Percentiles rank a stretch among this genome's conserved stretches.
Evolutionary conservation across 306 rosid genomes (phyloP).

Genomic region (Psophocarpus tetragonolobus): DNA sequence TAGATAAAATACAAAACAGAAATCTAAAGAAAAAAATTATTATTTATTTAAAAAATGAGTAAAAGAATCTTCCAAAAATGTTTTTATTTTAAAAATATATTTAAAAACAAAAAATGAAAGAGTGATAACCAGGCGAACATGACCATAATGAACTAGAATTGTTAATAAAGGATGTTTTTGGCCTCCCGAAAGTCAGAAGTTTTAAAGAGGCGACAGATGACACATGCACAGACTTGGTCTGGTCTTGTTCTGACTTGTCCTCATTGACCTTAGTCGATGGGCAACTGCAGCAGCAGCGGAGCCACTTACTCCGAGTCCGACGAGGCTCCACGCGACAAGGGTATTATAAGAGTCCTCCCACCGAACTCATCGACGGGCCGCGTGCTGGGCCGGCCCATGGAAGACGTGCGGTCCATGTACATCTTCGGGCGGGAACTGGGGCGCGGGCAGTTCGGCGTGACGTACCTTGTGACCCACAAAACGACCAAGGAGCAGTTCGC

Average conservation of each 20-base stretch:
- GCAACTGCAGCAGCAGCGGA: slow-evolving; percentile 53
- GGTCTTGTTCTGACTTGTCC: background rate
- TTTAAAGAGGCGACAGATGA: too few species aligned
- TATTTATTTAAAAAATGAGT: too few species aligned
- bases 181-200: too few species aligned
- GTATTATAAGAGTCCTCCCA: slow-evolving; percentile 57
- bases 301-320: slow-evolving; percentile 5
- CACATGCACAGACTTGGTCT: too few species aligned
- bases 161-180: too few species aligned
- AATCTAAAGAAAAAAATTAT: too few species aligned
- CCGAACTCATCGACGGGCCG: slow-evolving; percentile 61
- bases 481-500: slow-evolving; percentile 72
- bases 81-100: too few species aligned
- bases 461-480: slow-evolving; percentile 78
- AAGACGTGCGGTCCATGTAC: slow-evolving; percentile 73
- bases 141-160: too few species aligned
- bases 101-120: too few species aligned
- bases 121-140: too few species aligned
- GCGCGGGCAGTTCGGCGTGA: slow-evolving; percentile 94
- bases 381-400: slow-evolving; percentile 77
- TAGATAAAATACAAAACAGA: too few species aligned
- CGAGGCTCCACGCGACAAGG: slow-evolving; percentile 35
- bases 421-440: slow-evolving; percentile 93
- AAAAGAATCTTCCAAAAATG: too few species aligned
- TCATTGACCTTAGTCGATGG: slow-evolving; percentile 46